Conservation (phyloP, 176 grass and related monocot species). For the Puccinellia tenuiflora region DNA sequence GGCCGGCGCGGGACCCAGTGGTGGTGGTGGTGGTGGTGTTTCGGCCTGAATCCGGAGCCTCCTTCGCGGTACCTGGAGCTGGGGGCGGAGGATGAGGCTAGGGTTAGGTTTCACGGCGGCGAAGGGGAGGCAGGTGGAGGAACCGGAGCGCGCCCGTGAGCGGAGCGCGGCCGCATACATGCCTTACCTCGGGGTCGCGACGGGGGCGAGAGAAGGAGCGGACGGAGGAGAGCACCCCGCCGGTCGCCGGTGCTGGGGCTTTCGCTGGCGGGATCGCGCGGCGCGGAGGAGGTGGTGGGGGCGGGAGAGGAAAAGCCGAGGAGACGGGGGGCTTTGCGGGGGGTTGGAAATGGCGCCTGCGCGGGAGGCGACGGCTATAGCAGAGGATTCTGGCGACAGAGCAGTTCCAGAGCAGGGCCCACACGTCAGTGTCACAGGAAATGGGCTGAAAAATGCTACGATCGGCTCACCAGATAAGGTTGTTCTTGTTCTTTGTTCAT, state of each 20-base stretch:
- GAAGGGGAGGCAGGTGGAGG: not conserved
- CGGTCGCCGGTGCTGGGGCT: too few species aligned
- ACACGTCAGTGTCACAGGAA: not conserved
- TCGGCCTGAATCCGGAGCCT: not conserved
- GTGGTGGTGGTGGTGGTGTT: not conserved
- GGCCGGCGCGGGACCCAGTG: not conserved
- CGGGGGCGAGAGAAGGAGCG: not conserved
- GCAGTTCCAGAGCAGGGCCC: not conserved
- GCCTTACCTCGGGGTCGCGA: not conserved
- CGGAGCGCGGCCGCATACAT: not conserved
- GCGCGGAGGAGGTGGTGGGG: not conserved
- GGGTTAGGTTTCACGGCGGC: constrained; percentile 9
- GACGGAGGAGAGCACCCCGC: too few species aligned
- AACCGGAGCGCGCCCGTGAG: not conserved
- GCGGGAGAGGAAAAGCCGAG: not conserved
- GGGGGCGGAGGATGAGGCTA: not conserved
- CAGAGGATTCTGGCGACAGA: not conserved
- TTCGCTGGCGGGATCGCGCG: not conserved
- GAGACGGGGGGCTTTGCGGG: not conserved
- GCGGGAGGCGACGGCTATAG: constrained; percentile 6
- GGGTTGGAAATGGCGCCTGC: constrained; percentile 25
- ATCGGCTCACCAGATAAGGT: too few species aligned
- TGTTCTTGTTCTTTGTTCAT: too few species aligned
- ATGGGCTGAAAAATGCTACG: not conserved
- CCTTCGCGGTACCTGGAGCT: not conserved